phyloP scores from a whole-genome alignment of 2,329 filamentous ascomycete species.

The Fusarium sarcochroum region DNA sequence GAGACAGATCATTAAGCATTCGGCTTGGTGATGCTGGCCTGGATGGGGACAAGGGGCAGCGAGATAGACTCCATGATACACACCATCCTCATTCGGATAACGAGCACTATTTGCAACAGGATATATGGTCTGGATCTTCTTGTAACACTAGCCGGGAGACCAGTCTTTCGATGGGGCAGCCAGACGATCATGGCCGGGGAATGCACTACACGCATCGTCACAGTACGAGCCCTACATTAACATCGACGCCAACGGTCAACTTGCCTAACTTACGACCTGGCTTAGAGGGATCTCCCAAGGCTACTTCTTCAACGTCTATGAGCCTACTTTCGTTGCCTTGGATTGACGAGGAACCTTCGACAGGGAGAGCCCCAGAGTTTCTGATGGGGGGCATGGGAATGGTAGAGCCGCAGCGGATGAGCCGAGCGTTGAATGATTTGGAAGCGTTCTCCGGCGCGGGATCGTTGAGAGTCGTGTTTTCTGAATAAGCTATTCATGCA shows the following conservation, averaged over 20 bases:
- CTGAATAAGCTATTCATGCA: not conserved
- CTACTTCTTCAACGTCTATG: not conserved
- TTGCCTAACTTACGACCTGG: constrained; percentile 6
- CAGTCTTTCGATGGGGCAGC: constrained; percentile 5
- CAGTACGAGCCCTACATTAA: constrained; percentile 24
- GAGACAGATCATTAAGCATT: constrained; percentile 29
- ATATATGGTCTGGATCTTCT: not conserved
- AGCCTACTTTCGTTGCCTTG: constrained; percentile 38
- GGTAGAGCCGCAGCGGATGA: constrained; percentile 40
- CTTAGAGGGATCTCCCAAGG: constrained; percentile 4
- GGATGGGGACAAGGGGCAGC: constrained; percentile 8
- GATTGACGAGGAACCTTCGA: constrained; percentile 1
- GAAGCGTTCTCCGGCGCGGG: constrained; percentile 45
- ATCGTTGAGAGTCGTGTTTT: constrained; percentile 14
- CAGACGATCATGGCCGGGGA: constrained; percentile 8
- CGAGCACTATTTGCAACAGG: not conserved
- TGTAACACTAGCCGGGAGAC: constrained; percentile 12
- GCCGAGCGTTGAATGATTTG: constrained; percentile 44
- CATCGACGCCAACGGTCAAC: constrained; percentile 30
- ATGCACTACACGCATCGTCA: constrained; percentile 8
- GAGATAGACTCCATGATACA: constrained; percentile 2
- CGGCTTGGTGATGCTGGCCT: constrained; percentile 23
- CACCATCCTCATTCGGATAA: constrained; percentile 3
- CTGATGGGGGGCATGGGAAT: constrained; percentile 11
- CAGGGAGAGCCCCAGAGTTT: not conserved